Evolutionary conservation across 192 early-diverging fungal genomes (phyloP), one percentile per base, ranked within the genome.

Genomic region (Gaertneriomyces semiglobifer): DNA sequence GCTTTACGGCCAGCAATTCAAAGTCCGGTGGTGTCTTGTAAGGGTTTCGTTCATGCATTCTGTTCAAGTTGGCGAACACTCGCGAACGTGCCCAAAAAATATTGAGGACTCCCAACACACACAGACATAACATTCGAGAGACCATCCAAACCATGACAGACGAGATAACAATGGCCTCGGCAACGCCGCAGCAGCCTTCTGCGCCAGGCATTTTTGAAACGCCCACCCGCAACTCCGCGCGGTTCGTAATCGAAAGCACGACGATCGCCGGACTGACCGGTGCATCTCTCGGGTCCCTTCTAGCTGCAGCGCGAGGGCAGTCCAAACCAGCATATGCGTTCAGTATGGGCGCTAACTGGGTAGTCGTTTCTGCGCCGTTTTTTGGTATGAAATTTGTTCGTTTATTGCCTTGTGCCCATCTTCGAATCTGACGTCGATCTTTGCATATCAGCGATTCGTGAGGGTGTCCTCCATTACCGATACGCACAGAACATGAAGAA

Each of bases 31-130:
- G 66, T 46, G 77, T 68, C 43, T 63, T 66, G 65, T 87, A 89
- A 10, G 74, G 79, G 58, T 84, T 88, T 40, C 79, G 70, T 18
- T 74, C 76, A 65, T 89, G 88, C 86, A 89, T 89, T 33, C 25
- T 33, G 25, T 2, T 33, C 25, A 33, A 0, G 25, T 33, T 33
- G 25, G 25, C 25, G 1, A 33, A 33, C 25, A 33, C 25, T 33
- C 25, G 25, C 25, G 25, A 33, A 33, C 25, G 25, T 33, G 0
- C 2, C 25, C 25, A 33, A 33, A 33, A 33, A 33, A 33, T 33
- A 33, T 33, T 33, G 25, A 33, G 25, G 0, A 33, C 25, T 1
- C 25, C 25, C 25, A 2, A 33, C 25, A 33, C 25, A 33, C 25
- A 33, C 25, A 33, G 1, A 33, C 25, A 33, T 2, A 33, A 33